Percentiles rank a stretch among this genome's conserved stretches.
These are phyloP conservation scores for Aspergillus asperescens DNA, from an alignment of 495 filamentous ascomycete species.

Conservation along the genomic window DNA sequence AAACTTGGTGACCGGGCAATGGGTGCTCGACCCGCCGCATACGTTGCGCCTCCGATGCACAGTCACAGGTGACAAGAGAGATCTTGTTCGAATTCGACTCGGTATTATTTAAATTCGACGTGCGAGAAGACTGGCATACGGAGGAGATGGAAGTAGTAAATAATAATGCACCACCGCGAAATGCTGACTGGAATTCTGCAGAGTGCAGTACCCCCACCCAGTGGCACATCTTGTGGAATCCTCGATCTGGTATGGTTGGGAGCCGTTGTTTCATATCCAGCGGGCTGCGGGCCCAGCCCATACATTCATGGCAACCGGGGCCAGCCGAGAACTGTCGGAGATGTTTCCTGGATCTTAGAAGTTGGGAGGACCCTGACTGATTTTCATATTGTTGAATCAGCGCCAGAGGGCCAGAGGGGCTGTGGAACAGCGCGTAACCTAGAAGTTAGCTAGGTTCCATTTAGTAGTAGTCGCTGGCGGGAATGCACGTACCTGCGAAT, in stretches of 20 bases:
- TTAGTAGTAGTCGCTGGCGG: not conserved
- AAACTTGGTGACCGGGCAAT: too few relatives aligned
- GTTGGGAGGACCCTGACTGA: conserved; percentile 28
- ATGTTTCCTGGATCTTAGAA: conserved; percentile 19
- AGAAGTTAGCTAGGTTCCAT: not conserved
- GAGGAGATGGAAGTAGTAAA: too few relatives aligned
- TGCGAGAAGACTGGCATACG: too few relatives aligned
- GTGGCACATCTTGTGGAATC: not conserved
- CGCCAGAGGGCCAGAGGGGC: not conserved
- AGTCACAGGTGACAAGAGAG: too few relatives aligned
- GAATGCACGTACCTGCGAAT: not conserved
- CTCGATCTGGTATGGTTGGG: conserved; percentile 27
- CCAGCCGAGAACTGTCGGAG: conserved; percentile 26
- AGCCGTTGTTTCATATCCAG: conserved; percentile 21
- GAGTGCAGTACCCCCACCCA: not conserved
- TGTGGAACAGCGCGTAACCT: conserved; percentile 1
- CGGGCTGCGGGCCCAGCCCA: too few relatives aligned
- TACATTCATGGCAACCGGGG: conserved; percentile 18
- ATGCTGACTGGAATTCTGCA: conserved; percentile 1
- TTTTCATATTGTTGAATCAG: conserved; percentile 11
- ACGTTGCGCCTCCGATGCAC: too few relatives aligned
- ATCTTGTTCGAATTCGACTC: not conserved
- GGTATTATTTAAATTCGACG: not conserved
- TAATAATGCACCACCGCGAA: too few relatives aligned
- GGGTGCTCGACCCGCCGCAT: too few relatives aligned